Evolutionary conservation across 371 early-diverging fungal genomes (phyloP), one percentile per base, ranked within the genome.

Genomic region (Rhizopus stolonifer): DNA sequence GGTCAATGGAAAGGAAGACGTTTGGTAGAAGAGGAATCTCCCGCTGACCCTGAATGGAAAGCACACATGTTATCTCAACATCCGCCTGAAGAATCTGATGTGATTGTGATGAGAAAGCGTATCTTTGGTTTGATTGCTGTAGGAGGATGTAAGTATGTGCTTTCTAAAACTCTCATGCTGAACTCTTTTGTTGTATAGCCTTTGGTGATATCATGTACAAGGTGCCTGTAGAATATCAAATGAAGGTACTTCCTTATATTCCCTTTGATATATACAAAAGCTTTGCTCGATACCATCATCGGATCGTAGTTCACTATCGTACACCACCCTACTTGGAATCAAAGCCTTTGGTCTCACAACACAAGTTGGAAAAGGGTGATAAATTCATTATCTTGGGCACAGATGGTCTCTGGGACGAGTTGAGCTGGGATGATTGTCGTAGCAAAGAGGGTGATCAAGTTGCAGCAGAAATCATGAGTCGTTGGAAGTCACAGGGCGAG

Each of bases 281-380:
- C 7, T 74, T 81, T 53, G 84, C 85, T 29, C 79, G 82, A 10
- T 77, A 81, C 24, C 75, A 79, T 47, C 83, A 85, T 23, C 74
- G 74, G 14, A 81, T 84, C 14, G 84, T 91, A 4, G 71, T 69
- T 6, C 69, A 89, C 53, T 91, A 84, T 58, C 61, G 61, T 4
- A 90, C 95, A 7, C 98, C 98, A 26, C 98, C 98, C 0, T 98
- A 98, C 51, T 84, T 97, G 15, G 90, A 92, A 5, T 95, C 98
- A 2, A 83, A 82, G 26, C 97, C 99, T 0, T 89, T 89, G 17
- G 85, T 93, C 1, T 77, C 83, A 15, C 68, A 86, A 56, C 87
- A 91, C 67, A 66, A 77, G 42, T 60, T 89, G 29, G 56, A 71
- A 61, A 65, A 75, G 21, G 67, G 72, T 14, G 96, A 96, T 70